A percentile compares a stretch with the other conserved stretches of the same genome.
phyloP scores from a whole-genome alignment of 2,329 filamentous ascomycete species.

The Stagonosporopsis vannaccii region DNA sequence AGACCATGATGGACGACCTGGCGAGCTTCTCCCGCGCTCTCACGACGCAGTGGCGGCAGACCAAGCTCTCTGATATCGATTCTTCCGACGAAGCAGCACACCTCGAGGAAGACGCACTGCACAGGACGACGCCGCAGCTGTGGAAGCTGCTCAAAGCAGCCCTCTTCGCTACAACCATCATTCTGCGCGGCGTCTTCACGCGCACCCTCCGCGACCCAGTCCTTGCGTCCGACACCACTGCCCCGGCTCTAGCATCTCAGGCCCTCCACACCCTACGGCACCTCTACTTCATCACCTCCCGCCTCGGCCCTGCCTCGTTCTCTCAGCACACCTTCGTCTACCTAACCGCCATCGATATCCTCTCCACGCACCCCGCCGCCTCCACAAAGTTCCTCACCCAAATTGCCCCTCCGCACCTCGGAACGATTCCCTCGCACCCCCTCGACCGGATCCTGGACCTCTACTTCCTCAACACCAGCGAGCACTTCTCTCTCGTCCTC shows the following conservation, averaged over 20 bases:
- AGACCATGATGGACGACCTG: conserved; percentile 68
- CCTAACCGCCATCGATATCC: conserved; percentile 80
- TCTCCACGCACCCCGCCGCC: conserved; percentile 73
- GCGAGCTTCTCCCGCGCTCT: conserved; percentile 71
- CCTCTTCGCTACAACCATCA: conserved; percentile 76
- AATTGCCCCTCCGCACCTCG: conserved; percentile 64
- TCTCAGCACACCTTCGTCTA: conserved; percentile 87
- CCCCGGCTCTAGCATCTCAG: conserved; percentile 72
- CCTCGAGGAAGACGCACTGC: conserved; percentile 70
- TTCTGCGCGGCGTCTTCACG: conserved; percentile 76
- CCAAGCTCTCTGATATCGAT: conserved; percentile 77
- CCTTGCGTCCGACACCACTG: conserved; percentile 64
- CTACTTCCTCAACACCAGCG: conserved; percentile 86
- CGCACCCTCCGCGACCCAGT: conserved; percentile 66
- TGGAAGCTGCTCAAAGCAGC: conserved; percentile 79
- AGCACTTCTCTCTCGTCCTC: conserved; percentile 79
- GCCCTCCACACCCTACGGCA: conserved; percentile 77
- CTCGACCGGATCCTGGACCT: conserved; percentile 79
- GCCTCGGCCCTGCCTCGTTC: conserved; percentile 75
- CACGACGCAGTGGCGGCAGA: conserved; percentile 75
- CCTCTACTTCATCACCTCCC: conserved; percentile 81
- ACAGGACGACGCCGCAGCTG: conserved; percentile 72
- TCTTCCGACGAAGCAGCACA: conserved; percentile 68
- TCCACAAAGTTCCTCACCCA: conserved; percentile 71
- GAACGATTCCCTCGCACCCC: conserved; percentile 67